Evolutionary conservation across 495 filamentous ascomycete genomes (phyloP).

Genomic region (Aspergillus conjunctus): DNA sequence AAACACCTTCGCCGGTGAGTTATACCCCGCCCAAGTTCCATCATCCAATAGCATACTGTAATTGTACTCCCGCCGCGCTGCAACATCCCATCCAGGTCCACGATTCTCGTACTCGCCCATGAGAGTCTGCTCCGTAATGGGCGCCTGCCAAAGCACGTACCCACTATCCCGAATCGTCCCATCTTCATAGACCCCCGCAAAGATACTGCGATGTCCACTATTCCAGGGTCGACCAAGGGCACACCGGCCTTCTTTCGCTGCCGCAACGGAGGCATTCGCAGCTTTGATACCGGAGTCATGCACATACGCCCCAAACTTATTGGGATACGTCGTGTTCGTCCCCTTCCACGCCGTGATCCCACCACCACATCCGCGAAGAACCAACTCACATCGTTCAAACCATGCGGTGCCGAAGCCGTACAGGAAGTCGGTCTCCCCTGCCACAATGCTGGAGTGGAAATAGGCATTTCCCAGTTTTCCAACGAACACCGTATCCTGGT

Average conservation of each 20-base stretch:
- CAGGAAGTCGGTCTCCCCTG: slow-evolving; percentile 62
- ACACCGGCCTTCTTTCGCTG: slow-evolving; percentile 50
- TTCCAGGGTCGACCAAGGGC: slow-evolving; percentile 65
- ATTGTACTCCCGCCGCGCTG: neutral
- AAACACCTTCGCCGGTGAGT: slow-evolving; percentile 57
- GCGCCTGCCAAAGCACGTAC: slow-evolving; percentile 9
- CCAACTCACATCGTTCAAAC: slow-evolving; percentile 44
- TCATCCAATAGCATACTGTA: neutral
- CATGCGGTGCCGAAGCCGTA: slow-evolving; percentile 58
- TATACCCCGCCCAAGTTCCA: neutral
- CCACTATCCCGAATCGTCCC: slow-evolving; percentile 37
- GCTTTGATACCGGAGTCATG: slow-evolving; percentile 49
- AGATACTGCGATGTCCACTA: slow-evolving; percentile 53
- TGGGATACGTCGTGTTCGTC: slow-evolving; percentile 61
- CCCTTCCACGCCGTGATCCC: slow-evolving; percentile 68
- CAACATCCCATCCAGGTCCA: slow-evolving; percentile 49
- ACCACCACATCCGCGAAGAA: slow-evolving; percentile 58
- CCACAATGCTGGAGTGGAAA: slow-evolving; percentile 54
- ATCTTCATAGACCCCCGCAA: slow-evolving; percentile 55
- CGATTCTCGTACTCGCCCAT: slow-evolving; percentile 57
- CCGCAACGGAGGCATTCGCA: slow-evolving; percentile 52
- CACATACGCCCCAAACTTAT: slow-evolving; percentile 67
- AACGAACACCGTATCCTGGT: slow-evolving; percentile 64
- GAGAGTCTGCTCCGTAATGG: slow-evolving; percentile 44
- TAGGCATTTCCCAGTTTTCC: slow-evolving; percentile 64